Conservation (phyloP, 2,329 filamentous ascomycete species). For the Ophiosphaerella narmari region DNA sequence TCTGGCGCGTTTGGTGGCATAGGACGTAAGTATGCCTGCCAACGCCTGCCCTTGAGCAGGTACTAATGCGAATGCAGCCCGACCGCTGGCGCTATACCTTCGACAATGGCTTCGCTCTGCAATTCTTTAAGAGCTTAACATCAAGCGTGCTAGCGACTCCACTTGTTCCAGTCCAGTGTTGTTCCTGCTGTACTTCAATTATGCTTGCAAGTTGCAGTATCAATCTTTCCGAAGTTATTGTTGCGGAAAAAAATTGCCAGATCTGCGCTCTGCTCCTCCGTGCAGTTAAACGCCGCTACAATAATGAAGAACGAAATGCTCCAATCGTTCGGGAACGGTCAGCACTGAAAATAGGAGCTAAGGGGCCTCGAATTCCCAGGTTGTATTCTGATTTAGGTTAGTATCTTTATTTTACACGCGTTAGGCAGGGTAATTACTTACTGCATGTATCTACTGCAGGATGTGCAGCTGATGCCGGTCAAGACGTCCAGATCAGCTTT, state of each 20-base stretch:
- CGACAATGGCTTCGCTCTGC: slow-evolving; percentile 10
- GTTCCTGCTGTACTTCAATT: slow-evolving; percentile 8
- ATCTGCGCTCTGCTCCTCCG: slow-evolving; percentile 2
- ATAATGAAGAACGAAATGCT: slow-evolving; percentile 4
- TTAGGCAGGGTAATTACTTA: slow-evolving; percentile 8
- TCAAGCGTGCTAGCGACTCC: slow-evolving; percentile 1
- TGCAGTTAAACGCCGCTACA: slow-evolving; percentile 3
- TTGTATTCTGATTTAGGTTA: background rate
- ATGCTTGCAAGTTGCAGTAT: slow-evolving; percentile 4
- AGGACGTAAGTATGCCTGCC: slow-evolving; percentile 9
- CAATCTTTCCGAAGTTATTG: slow-evolving; percentile 8
- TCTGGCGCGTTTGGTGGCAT: slow-evolving; percentile 2
- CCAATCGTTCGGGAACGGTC: slow-evolving; percentile 7
- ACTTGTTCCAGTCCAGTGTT: slow-evolving; percentile 2
- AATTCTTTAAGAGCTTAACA: slow-evolving; percentile 5
- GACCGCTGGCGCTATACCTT: slow-evolving; percentile 7
- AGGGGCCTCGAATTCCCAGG: background rate
- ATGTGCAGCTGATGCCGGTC: background rate
- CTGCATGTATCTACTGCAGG: slow-evolving; percentile 9
- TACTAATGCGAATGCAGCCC: slow-evolving; percentile 7
- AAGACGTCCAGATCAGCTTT: slow-evolving; percentile 9
- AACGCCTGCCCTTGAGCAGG: background rate
- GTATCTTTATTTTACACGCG: slow-evolving; percentile 1
- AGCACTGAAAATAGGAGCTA: background rate
- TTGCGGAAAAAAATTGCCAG: slow-evolving; percentile 10